Evolutionary conservation across 23 red algal species (phyloP).

Genomic region (Gracilariopsis chorda): DNA sequence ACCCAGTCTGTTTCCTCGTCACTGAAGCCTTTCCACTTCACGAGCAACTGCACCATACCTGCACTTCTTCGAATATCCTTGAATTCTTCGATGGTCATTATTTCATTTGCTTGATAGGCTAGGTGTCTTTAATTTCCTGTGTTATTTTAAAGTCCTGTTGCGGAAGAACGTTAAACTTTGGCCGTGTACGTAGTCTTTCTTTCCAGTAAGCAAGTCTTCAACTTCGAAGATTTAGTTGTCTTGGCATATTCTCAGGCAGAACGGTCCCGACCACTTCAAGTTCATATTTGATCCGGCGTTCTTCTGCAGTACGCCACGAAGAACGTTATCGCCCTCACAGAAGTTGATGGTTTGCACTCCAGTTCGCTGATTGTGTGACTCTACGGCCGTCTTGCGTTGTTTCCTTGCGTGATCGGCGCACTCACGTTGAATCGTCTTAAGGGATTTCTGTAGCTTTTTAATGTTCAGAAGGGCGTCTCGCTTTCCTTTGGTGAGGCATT

Average conservation of each 20-base stretch:
- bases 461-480: no score
- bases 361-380: no score
- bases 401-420: no score
- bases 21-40: conserved; percentile 10
- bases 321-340: no score
- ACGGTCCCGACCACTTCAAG: conserved; percentile 22
- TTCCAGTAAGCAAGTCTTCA: neutral
- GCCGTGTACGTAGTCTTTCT: neutral
- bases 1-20: conserved; percentile 9
- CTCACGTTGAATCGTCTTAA: no score
- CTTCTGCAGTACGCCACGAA: no score
- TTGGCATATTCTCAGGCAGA: neutral
- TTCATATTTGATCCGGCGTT: no score
- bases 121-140: neutral
- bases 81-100: neutral
- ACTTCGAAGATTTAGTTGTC: conserved; percentile 2
- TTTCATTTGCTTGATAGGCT: neutral
- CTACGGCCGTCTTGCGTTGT: no score
- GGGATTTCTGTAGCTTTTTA: no score
- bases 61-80: neutral
- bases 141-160: neutral
- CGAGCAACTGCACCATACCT: neutral
- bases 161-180: conserved; percentile 28
- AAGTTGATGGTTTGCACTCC: no score
- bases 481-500: no score